Percentiles rank a stretch among this genome's conserved stretches.
These are phyloP conservation scores for Choanephora cucurbitarum DNA, from an alignment of 371 early-diverging fungal genomes.

Conservation along the genomic window DNA sequence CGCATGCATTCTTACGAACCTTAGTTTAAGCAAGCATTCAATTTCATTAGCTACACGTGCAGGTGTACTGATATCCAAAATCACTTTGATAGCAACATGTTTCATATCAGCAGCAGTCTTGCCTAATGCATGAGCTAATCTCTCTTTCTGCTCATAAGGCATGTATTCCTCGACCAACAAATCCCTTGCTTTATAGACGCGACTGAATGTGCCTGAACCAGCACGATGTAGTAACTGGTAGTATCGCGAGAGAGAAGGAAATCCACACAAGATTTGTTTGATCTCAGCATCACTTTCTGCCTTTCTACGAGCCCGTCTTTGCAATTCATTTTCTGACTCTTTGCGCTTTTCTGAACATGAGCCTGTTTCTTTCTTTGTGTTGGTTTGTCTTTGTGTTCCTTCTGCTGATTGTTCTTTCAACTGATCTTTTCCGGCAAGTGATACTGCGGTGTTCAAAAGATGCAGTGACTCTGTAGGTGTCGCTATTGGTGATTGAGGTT, in stretches of 20 bases:
- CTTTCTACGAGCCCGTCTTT: not conserved
- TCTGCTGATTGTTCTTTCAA: not conserved
- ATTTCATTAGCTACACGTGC: conserved; percentile 85
- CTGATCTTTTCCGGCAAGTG: not conserved
- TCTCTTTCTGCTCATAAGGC: conserved; percentile 8
- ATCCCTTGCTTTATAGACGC: conserved; percentile 91
- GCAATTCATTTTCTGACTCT: not conserved
- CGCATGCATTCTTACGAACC: conserved; percentile 32
- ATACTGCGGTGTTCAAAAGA: too few relatives aligned
- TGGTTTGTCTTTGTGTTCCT: not conserved
- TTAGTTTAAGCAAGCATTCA: conserved; percentile 67
- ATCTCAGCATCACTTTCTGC: conserved; percentile 35
- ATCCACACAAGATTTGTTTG: conserved; percentile 38
- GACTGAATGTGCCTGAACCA: conserved; percentile 89
- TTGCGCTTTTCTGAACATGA: not conserved
- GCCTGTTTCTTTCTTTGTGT: not conserved
- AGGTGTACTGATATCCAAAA: conserved; percentile 84
- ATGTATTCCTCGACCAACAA: conserved; percentile 57
- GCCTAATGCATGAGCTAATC: not conserved
- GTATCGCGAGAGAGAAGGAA: conserved; percentile 53
- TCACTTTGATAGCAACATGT: conserved; percentile 87
- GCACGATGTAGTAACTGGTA: conserved; percentile 70
- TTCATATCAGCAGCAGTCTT: conserved; percentile 22
- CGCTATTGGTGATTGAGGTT: too few relatives aligned
- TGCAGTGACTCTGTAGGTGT: too few relatives aligned